Evolutionary conservation across 2,329 filamentous ascomycete species (phyloP).

Genomic region (Ramularia collo-cygni): DNA sequence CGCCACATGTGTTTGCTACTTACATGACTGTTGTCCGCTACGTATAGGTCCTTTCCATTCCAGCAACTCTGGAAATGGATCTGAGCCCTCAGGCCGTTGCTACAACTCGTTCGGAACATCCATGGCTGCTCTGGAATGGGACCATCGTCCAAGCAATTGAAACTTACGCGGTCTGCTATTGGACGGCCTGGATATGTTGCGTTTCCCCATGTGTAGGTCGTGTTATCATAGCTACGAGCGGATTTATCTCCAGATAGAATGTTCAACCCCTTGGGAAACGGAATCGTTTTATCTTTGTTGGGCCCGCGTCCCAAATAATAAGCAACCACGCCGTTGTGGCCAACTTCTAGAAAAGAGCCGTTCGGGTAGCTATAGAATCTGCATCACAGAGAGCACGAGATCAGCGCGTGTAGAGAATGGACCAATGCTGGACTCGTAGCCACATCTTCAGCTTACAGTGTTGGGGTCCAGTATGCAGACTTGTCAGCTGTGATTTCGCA

Average conservation of each 20-base stretch:
- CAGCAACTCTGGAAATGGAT: constrained; percentile 35
- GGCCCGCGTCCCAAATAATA: constrained; percentile 57
- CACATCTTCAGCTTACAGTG: too few relatives aligned
- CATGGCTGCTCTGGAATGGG: constrained; percentile 24
- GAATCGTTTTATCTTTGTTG: constrained; percentile 54
- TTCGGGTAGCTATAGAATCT: too few relatives aligned
- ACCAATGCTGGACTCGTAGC: too few relatives aligned
- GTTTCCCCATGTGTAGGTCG: constrained; percentile 33
- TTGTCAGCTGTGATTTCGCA: constrained; percentile 32
- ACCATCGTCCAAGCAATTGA: constrained; percentile 22
- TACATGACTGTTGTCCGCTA: constrained; percentile 34
- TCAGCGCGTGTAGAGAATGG: too few relatives aligned
- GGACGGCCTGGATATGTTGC: constrained; percentile 29
- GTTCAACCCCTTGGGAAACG: constrained; percentile 61
- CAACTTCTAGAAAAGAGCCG: constrained; percentile 42
- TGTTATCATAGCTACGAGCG: constrained; percentile 42
- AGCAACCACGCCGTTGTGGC: constrained; percentile 57
- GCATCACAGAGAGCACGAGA: too few relatives aligned
- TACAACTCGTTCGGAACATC: constrained; percentile 30
- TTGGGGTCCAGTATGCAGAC: constrained; percentile 34
- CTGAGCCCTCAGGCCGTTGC: constrained; percentile 31
- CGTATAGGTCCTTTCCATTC: constrained; percentile 32
- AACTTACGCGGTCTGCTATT: constrained; percentile 49
- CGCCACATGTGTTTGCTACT: too few relatives aligned
- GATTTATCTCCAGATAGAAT: constrained; percentile 62